phyloP scores from a whole-genome alignment of 1,284 basidiomycete genomes.

The Rhodotorula sp. region DNA sequence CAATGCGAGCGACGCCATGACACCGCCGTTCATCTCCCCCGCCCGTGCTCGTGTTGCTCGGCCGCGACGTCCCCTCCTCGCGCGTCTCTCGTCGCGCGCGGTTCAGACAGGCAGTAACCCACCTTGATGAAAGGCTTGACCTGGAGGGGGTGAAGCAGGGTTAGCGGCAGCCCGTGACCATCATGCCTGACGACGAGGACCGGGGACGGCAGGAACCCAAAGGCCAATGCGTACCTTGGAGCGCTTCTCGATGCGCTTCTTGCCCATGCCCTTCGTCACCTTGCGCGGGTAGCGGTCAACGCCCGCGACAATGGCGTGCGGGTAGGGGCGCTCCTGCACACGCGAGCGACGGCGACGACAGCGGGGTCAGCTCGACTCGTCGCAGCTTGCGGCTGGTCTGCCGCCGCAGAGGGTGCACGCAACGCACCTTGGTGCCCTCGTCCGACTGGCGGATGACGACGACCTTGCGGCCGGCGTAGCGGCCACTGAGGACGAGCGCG shows the following conservation, averaged over 20 bases:
- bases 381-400: too few relatives aligned
- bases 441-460: constrained; percentile 86
- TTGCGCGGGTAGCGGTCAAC: constrained; percentile 95
- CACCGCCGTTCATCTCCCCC: neutral
- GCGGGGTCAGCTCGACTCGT: neutral
- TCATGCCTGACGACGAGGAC: neutral
- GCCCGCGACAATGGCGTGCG: constrained; percentile 93
- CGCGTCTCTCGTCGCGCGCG: neutral
- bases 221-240: too few relatives aligned
- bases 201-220: too few relatives aligned
- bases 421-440: constrained; percentile 75
- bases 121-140: constrained; percentile 99
- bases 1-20: too few relatives aligned
- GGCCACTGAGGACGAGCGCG: constrained; percentile 92
- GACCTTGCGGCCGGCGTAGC: constrained; percentile 92
- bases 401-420: neutral
- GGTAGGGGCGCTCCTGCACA: constrained; percentile 59
- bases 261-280: constrained; percentile 93
- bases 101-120: constrained; percentile 43
- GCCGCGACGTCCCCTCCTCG: neutral
- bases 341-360: neutral
- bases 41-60: neutral
- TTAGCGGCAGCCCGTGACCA: too few relatives aligned
- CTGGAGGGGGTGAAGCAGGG: neutral
- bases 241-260: constrained; percentile 85